Conservation (phyloP, 148 eudicot species). For the Heliamphora exappendiculata region DNA sequence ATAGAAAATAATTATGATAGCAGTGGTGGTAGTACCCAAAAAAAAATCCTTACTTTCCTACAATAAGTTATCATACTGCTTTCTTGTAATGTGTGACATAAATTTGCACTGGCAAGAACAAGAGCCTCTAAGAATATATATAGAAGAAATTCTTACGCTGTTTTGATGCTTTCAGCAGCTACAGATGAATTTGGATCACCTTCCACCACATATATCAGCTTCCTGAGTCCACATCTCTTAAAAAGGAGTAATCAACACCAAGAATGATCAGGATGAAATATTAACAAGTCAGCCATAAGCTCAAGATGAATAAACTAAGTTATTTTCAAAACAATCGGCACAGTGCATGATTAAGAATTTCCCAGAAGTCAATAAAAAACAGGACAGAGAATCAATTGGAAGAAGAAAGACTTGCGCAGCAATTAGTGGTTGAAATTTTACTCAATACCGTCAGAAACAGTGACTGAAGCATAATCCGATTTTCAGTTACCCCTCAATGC, state of each 20-base stretch:
- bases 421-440: background rate
- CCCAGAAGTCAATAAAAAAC: background rate
- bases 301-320: background rate
- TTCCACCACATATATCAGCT: slow-evolving; percentile 88
- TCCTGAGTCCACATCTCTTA: slow-evolving; percentile 90
- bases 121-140: background rate
- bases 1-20: background rate
- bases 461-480: background rate
- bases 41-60: background rate
- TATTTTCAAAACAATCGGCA: background rate
- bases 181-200: slow-evolving; percentile 87
- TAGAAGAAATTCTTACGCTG: slow-evolving; percentile 59
- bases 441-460: background rate
- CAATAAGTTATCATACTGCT: background rate
- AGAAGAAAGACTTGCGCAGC: background rate
- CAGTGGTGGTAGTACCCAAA: no score
- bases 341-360: background rate
- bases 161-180: slow-evolving; percentile 92
- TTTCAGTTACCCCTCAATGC: background rate
- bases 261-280: slow-evolving; percentile 4
- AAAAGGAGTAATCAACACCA: slow-evolving; percentile 2
- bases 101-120: background rate
- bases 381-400: background rate
- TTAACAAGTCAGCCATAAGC: background rate
- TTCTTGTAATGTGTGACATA: background rate